Conservation (phyloP, 768 basidiomycete species). For the Terana coerulea region DNA sequence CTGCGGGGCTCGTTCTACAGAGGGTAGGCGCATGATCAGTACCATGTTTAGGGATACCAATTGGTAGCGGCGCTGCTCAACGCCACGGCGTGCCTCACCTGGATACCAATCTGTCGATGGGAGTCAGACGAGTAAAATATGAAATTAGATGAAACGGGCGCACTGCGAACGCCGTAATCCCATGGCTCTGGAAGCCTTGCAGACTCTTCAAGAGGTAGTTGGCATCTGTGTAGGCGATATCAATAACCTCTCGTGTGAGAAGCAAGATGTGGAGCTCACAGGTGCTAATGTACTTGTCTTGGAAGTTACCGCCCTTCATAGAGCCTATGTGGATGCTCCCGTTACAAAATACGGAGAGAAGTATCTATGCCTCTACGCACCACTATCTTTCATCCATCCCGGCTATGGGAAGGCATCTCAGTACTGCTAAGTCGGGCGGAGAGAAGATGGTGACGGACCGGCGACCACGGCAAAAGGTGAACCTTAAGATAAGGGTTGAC, state of each 20-base stretch:
- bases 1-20: conserved; percentile 51
- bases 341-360: no score
- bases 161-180: conserved; percentile 54
- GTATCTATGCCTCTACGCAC: conserved; percentile 25
- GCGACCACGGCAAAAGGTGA: conserved; percentile 71
- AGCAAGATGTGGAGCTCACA: conserved; percentile 37
- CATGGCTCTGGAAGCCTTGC: conserved; percentile 62
- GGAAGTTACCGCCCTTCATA: conserved; percentile 64
- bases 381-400: conserved; percentile 73
- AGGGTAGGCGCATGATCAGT: background rate
- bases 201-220: conserved; percentile 69
- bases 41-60: background rate
- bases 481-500: conserved; percentile 51
- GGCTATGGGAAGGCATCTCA: conserved; percentile 47
- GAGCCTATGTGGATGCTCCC: conserved; percentile 16
- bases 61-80: background rate
- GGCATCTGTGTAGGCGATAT: conserved; percentile 45
- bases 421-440: no score
- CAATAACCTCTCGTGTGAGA: no score
- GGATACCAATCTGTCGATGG: conserved; percentile 40
- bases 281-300: conserved; percentile 40
- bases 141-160: background rate
- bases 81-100: conserved; percentile 36
- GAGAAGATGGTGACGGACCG: conserved; percentile 45
- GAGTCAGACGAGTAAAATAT: background rate